Conservation (phyloP, 768 basidiomycete genomes). For the Psilocybe cubensis region DNA sequence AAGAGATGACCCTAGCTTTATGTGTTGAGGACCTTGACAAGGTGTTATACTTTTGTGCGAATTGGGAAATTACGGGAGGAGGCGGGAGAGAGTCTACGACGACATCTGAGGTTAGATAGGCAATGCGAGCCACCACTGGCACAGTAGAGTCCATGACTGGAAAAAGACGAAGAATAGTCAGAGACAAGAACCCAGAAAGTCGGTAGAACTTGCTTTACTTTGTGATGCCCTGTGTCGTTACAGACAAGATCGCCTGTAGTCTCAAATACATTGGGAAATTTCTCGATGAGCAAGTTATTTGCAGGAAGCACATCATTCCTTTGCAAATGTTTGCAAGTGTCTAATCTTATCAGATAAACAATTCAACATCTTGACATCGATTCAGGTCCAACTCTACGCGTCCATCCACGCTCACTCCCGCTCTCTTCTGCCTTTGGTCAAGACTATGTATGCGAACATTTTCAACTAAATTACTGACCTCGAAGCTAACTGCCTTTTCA, state of each 20-base stretch:
- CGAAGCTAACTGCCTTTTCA: neutral
- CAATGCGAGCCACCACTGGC: constrained; percentile 64
- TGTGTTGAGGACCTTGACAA: constrained; percentile 37
- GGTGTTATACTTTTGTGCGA: constrained; percentile 41
- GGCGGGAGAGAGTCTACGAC: constrained; percentile 60
- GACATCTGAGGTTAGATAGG: constrained; percentile 70
- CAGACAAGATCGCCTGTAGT: neutral
- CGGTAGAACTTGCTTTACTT: constrained; percentile 12
- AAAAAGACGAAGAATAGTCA: neutral
- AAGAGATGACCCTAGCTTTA: constrained; percentile 46
- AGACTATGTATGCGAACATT: too few species aligned
- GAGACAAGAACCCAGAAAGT: neutral
- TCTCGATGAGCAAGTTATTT: constrained; percentile 32
- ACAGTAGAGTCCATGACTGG: constrained; percentile 27
- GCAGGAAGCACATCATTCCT: constrained; percentile 45
- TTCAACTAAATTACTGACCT: too few species aligned
- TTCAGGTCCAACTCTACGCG: neutral
- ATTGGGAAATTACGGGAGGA: constrained; percentile 42
- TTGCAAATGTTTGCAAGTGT: constrained; percentile 36
- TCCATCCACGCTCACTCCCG: neutral
- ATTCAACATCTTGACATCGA: neutral
- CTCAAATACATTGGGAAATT: constrained; percentile 19
- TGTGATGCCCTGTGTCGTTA: constrained; percentile 8
- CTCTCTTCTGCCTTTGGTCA: neutral
- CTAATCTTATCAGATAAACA: constrained; percentile 19